phyloP scores from a whole-genome alignment of 139 green algal species.

The Eudorina sp. region DNA sequence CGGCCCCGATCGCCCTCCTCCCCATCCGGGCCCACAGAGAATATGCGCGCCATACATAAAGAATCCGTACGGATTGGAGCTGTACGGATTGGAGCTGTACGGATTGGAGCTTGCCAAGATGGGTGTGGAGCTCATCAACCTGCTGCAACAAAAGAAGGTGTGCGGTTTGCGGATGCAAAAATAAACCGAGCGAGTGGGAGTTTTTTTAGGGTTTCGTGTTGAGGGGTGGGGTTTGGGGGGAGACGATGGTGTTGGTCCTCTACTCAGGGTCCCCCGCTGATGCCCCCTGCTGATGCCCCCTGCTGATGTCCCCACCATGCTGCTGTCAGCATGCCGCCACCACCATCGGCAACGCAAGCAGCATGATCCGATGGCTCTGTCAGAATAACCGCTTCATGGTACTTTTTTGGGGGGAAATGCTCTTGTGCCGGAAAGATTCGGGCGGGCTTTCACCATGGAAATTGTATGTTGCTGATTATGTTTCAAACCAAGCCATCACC shows the following conservation, averaged over 20 bases:
- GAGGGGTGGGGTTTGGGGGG: no score
- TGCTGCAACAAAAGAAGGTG: background rate
- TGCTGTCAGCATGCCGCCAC: background rate
- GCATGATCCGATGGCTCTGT: background rate
- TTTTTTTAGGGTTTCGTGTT: no score
- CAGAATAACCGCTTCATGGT: background rate
- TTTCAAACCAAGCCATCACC: no score
- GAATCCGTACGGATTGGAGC: no score
- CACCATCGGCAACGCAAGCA: constrained; percentile 29
- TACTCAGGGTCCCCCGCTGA: background rate
- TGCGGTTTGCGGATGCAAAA: background rate
- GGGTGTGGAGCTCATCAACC: background rate
- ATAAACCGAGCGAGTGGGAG: no score
- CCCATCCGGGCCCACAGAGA: background rate
- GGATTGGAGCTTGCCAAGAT: background rate
- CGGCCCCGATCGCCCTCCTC: background rate
- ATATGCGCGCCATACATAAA: background rate
- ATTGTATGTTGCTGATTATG: no score
- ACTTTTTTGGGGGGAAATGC: no score
- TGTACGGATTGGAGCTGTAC: background rate
- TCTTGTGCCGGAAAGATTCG: no score
- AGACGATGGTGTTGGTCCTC: no score
- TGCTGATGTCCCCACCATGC: background rate
- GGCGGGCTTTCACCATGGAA: no score
- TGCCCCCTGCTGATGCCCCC: background rate